These are phyloP conservation scores for Paratrypanosoma confusum DNA, from an alignment of 208 protist genomes.

Conservation along the genomic window DNA sequence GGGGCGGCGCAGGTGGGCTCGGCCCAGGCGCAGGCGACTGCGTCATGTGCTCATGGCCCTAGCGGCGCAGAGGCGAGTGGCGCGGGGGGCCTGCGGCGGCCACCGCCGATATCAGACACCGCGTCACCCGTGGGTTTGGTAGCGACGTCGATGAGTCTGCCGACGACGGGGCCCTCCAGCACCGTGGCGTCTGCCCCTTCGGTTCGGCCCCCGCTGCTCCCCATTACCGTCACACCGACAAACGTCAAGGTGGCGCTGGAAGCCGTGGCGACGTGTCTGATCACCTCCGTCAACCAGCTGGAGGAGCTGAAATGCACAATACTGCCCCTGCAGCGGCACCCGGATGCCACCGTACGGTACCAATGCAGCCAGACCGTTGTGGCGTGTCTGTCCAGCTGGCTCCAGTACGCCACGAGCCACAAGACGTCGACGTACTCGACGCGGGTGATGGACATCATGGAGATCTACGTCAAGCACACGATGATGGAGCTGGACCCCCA, in stretches of 20 bases:
- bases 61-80: too few species aligned
- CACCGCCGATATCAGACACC: too few species aligned
- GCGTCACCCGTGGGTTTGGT: too few species aligned
- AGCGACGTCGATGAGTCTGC: too few species aligned
- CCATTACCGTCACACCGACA: conserved; percentile 8
- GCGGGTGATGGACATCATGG: conserved; percentile 73
- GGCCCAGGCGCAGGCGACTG: too few species aligned
- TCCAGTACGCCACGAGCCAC: conserved; percentile 62
- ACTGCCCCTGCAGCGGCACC: conserved; percentile 64
- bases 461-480: conserved; percentile 74
- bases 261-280: conserved; percentile 48
- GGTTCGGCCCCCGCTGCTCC: too few species aligned
- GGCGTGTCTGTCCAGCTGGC: conserved; percentile 47
- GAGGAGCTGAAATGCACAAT: conserved; percentile 59
- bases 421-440: conserved; percentile 76
- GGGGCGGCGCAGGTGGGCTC: too few species aligned
- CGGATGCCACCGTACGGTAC: conserved; percentile 52
- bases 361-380: conserved; percentile 69
- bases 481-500: conserved; percentile 69
- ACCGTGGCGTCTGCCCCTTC: too few species aligned
- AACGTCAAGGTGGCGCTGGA: conserved; percentile 72
- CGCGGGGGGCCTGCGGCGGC: too few species aligned
- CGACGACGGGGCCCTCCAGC: too few species aligned
- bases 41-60: too few species aligned
- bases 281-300: conserved; percentile 69